phyloP scores from a whole-genome alignment of 208 protist genomes.

The Endotrypanum monterogeii region DNA sequence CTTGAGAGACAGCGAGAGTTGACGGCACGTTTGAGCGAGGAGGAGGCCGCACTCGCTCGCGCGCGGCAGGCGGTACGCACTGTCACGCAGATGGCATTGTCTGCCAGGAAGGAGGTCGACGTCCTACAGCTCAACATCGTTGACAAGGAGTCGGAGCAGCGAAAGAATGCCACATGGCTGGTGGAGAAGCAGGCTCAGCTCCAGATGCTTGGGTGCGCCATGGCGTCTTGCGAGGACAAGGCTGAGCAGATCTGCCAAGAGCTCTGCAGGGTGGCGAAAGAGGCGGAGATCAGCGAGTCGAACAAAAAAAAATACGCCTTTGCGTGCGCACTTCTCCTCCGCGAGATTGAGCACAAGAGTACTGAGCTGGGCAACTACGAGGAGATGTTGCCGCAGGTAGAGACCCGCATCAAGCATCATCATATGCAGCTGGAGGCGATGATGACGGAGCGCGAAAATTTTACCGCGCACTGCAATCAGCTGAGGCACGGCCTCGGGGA shows the following conservation, averaged over 20 bases:
- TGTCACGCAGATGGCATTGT: slow-evolving; percentile 41
- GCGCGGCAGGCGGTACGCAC: slow-evolving; percentile 34
- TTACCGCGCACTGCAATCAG: slow-evolving; percentile 96
- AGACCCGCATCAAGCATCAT: slow-evolving; percentile 59
- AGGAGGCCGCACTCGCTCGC: slow-evolving; percentile 64
- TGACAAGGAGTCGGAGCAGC: slow-evolving; percentile 53
- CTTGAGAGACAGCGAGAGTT: slow-evolving; percentile 48
- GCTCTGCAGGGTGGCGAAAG: slow-evolving; percentile 89
- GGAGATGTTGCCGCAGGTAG: slow-evolving; percentile 73
- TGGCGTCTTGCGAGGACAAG: slow-evolving; percentile 85
- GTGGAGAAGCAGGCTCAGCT: slow-evolving; percentile 79
- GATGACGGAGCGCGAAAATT: slow-evolving; percentile 95
- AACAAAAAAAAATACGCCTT: slow-evolving; percentile 64
- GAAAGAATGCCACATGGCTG: slow-evolving; percentile 79
- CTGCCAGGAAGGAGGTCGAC: slow-evolving; percentile 67
- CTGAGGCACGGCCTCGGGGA: slow-evolving; percentile 94
- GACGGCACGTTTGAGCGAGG: slow-evolving; percentile 39
- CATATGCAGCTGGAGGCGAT: slow-evolving; percentile 93
- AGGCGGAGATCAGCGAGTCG: slow-evolving; percentile 82
- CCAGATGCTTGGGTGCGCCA: slow-evolving; percentile 89
- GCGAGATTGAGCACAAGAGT: slow-evolving; percentile 89
- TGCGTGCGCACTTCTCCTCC: slow-evolving; percentile 79
- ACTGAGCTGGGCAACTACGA: slow-evolving; percentile 83
- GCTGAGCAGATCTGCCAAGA: slow-evolving; percentile 82
- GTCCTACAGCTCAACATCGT: slow-evolving; percentile 72